Evolutionary conservation across 345 rosid genomes (phyloP), one percentile per base, ranked within the genome.

Genomic region (Iberis pinnata): DNA sequence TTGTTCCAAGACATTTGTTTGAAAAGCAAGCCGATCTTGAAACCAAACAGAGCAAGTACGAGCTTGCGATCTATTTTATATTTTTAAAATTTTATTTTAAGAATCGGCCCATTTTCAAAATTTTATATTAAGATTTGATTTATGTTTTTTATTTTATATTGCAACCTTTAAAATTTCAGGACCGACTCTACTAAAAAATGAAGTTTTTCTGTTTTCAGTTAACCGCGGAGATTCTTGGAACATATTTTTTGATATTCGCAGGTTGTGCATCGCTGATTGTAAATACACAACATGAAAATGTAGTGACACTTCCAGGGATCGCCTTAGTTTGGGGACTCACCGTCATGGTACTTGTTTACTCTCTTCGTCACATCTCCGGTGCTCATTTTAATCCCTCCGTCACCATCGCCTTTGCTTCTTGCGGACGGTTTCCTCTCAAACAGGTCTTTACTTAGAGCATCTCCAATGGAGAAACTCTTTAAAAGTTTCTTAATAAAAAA

Each of bases 371-470:
- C 57, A 84, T 90, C 78, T 87, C 98, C 13, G 98, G 98, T 29
- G 98, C 95, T 52, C 96, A 90, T 80, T 84, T 90, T 41, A 90
- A 90, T 54, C 98, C 96, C 5, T 85, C 98, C 5, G 96, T 90
- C 68, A 90, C 98, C 49, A 68, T 87, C 19, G 98, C 98, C 58
- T 87, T 87, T 36, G 98, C 98, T 12, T 64, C 85, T 39, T 78
- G 81, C 77, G 76, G 74, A 33, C 77, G 95, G 43, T 90, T 90
- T 60, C 96, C 98, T 7, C 63, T 79, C 62, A 87, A 75, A 73
- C 95, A 80, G 81, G 98, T 81, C 12, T 8, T 10, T 35, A 29
- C 14, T 7, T 37, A 7, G n/a, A n/a, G n/a, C n/a, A n/a, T n/a
- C n/a, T n/a, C n/a, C n/a, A n/a, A n/a, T n/a, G n/a, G n/a, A n/a